Base-by-base conservation (phyloP, 345 rosid species). In the Boechera retrofracta region DNA sequence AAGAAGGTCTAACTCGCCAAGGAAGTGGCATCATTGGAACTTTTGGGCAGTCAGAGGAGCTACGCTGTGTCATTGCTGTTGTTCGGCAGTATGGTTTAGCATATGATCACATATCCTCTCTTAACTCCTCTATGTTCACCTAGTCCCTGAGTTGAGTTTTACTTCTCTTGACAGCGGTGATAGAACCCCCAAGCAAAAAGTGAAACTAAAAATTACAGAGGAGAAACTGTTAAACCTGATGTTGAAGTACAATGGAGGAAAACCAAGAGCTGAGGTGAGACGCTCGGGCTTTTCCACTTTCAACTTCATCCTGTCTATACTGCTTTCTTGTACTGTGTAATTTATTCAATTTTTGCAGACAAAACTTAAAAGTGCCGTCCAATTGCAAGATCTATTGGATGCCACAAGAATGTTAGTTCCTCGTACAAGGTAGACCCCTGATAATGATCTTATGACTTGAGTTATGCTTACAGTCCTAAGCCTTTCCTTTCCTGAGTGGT, bases 131-230 rank as follows among this genome's bases (percentile, higher is more conserved):
- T 79, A 21, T 58, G 15, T 44, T 75, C 44, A 70, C 38, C 16
- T 45, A 56, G 64, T 59, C 36, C 54, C 33, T 67, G 56, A 44
- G 29, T 64, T 67, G 11, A 62, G 49, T 65, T 72, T 72, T 36
- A 48, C 48, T 70, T 28, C 57, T 5, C 71, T 72, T 79, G 45
- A 64, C 87, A 95, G 99, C 71, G 99, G 99, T 78, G 99, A 96
- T 81, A 86, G 99, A 87, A 96, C 99, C 79, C 96, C 99, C 74
- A 96, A 96, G 85, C 99, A 96, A 84, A 96, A 96, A 87, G 99
- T 96, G 63, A 96, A 96, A 85, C 82, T 96, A 83, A 96, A 87
- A 83, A 97, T 96, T 67, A 93, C 99, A 3, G 99, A 96, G 85
- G 98, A 96, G 80, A 96, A 90, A 57, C 87, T 96, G 66, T 81